Evolutionary conservation across 257 asterid genomes (phyloP).

Genomic region (Solanum paucissectum): DNA sequence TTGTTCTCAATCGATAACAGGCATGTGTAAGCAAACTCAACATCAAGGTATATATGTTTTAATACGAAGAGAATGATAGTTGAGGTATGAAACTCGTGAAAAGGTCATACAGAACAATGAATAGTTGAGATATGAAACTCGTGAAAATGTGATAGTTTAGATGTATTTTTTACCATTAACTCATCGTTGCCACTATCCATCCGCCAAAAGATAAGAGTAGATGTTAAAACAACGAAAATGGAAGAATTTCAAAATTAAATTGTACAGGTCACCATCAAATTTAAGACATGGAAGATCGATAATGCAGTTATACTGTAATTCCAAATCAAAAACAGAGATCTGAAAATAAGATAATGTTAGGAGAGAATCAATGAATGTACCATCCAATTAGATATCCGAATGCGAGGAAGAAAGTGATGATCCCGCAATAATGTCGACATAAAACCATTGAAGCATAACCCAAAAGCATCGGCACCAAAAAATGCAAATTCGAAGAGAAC

Average conservation of each 20-base stretch:
- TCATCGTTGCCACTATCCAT: not conserved
- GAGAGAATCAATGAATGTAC: constrained; percentile 19
- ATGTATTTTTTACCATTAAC: no score
- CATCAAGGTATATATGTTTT: not conserved
- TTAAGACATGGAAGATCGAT: not conserved
- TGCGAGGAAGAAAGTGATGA: constrained; percentile 57
- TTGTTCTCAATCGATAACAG: not conserved
- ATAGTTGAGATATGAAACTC: not conserved
- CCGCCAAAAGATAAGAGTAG: no score
- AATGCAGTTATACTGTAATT: not conserved
- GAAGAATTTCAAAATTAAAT: not conserved
- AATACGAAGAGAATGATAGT: not conserved
- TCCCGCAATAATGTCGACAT: constrained; percentile 52
- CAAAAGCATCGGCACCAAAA: constrained; percentile 65
- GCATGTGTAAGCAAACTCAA: not conserved
- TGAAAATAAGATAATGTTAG: not conserved
- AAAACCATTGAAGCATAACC: constrained; percentile 81
- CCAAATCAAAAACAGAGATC: not conserved
- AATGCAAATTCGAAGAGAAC: constrained; percentile 79
- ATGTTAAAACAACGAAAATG: no score
- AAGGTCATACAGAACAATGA: no score
- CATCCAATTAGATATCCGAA: constrained; percentile 96
- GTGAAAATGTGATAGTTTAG: no score
- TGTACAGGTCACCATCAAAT: not conserved
- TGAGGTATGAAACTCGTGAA: not conserved